Evolutionary conservation across 305 asterid species (phyloP), one percentile per base, ranked within the genome.

Genomic region (Lippia alba): DNA sequence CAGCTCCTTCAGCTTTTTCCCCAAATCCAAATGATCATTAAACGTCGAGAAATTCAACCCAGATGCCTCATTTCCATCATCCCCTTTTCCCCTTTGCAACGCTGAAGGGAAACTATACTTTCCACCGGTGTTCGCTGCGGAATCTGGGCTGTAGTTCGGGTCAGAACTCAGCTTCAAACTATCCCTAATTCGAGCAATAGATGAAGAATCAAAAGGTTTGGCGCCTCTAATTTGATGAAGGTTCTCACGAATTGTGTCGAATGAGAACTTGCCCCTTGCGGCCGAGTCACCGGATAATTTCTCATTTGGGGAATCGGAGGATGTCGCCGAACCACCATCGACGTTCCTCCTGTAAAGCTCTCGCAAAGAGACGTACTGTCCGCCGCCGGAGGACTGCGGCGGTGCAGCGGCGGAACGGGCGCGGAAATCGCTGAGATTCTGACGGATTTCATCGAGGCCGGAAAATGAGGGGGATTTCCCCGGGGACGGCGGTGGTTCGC

Each of bases 1-100:
- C 83, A 89, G 59, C 66, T 5, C 15, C 76, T 68, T 78, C 81
- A 91, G 79, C 78, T 74, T 79, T 77, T 71, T 61, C 66, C 95
- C 95, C 81, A 90, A 61, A 2, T 85, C 87, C 16, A 8, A 3
- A 68, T 20, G 51, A 15, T 14, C 56, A 64, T 84, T 75, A 12
- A 0, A 9, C 74, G 14, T 80, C 33, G 76, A 10, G 59, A 75
- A 68, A 57, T 15, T 72, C 9, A 17, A 2, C 39, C 30, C 30
- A 24, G 0, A 41, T 18, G 36, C 12, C 15, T 10, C 68, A 5
- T 39, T 49, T 39, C 40, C 12, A 19, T 60, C 66, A 12, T 15
- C 49, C n/a, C 58, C 59, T 45, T 33, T 45, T 36, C 45, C 70
- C 74, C 8, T 45, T 56, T 18, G 54, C 45, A 79, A 50, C 0